A percentile compares a stretch with the other conserved stretches of the same genome.
These are phyloP conservation scores for Russula emetica DNA, from an alignment of 768 basidiomycete genomes.

Conservation along the genomic window DNA sequence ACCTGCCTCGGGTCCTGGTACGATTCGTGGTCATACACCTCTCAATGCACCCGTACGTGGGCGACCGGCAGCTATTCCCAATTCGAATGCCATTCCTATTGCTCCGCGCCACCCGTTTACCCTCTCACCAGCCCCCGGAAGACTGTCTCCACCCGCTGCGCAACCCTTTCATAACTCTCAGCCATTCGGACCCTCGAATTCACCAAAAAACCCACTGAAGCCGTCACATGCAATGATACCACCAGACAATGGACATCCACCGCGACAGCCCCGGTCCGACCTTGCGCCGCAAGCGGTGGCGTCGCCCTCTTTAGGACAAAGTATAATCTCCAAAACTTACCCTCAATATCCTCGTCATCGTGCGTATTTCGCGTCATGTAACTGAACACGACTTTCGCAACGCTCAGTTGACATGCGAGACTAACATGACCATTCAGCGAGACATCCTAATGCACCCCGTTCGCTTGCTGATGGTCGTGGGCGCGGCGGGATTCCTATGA, in stretches of 20 bases:
- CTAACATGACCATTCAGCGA: conserved; percentile 12
- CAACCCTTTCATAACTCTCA: conserved; percentile 10
- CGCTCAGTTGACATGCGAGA: not conserved
- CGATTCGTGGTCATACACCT: not conserved
- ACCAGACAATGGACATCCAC: conserved; percentile 6
- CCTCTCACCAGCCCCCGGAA: conserved; percentile 1
- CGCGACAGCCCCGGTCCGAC: conserved; percentile 21
- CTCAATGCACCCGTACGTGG: conserved; percentile 1
- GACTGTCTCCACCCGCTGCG: conserved; percentile 9
- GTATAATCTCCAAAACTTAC: conserved; percentile 1
- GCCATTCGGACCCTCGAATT: not conserved
- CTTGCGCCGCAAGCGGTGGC: conserved; percentile 4
- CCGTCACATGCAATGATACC: not conserved
- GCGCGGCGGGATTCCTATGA: not conserved
- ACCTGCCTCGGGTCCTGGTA: conserved; percentile 7
- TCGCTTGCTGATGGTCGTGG: conserved; percentile 17
- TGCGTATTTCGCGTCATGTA: conserved; percentile 7
- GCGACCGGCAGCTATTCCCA: conserved; percentile 4
- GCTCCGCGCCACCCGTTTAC: conserved; percentile 9
- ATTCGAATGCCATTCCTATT: conserved; percentile 12
- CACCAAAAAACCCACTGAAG: conserved; percentile 5
- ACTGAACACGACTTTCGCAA: not conserved
- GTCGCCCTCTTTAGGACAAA: not conserved
- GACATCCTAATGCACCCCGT: not conserved
- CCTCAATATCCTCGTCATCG: conserved; percentile 16